Evolutionary conservation across 2,329 filamentous ascomycete species (phyloP), one percentile per base, ranked within the genome.

Genomic region (Trichoderma atrobrunneum): DNA sequence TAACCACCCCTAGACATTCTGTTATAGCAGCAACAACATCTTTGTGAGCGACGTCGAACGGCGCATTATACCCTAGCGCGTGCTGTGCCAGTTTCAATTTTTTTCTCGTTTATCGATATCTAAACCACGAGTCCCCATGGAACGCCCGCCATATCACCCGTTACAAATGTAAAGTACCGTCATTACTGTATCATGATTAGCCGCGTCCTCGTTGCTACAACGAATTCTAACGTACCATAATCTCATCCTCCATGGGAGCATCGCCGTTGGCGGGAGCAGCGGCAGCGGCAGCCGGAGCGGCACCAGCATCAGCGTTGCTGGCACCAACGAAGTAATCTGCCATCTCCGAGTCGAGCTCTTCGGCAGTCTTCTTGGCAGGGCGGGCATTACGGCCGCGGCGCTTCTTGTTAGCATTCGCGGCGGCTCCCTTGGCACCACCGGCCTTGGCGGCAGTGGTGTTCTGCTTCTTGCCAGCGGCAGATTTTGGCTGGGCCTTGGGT

Each of bases 321-420:
- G 78, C 77, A 73, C 83, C 81, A 54, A 87, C 90, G 80, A 97
- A 98, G 85, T 99, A 99, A 82, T 98, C 96, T 24, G 90, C 91
- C 96, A 99, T 99, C 82, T 99, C 96, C 5, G 93, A 94, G 81
- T 99, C 96, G 30, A 99, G 90, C 85, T 99, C 95, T 81, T 97
- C 95, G 1, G 92, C 90, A 0, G 94, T 97, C 92, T 98, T 98
- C 85, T 97, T 86, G 78, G 90, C 84, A 76, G 92, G 87, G 78
- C 92, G 89, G 75, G 87, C 85, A 78, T 85, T 91, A 76, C 90
- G 90, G 56, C 80, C 82, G 74, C 85, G 85, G 72, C 87, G 85
- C 80, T 86, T 88, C 82, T 87, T 87, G 77, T 84, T 82, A 74
- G 84, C 84, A 59, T 83, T 85, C 62, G 83, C 82, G 62, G 80